Conservation (phyloP, 2,329 filamentous ascomycete genomes). For the Verticillium dahliae region DNA sequence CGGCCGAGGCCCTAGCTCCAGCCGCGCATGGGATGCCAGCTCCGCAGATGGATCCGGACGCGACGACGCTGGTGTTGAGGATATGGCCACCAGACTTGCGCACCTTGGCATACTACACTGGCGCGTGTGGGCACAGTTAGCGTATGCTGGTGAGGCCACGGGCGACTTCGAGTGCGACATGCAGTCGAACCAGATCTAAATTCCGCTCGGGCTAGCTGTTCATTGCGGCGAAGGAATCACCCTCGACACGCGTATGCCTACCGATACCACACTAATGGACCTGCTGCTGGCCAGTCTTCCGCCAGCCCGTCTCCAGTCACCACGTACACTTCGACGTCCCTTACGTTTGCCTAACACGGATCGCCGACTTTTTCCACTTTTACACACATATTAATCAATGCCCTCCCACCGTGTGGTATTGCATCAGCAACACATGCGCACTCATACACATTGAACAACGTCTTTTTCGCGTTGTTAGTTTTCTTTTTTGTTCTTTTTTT, state of each 20-base stretch:
- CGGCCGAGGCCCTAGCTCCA: conserved; percentile 33
- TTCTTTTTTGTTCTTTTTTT: background rate
- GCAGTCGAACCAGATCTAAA: conserved; percentile 14
- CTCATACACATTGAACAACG: background rate
- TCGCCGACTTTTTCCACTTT: background rate
- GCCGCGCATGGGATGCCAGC: conserved; percentile 25
- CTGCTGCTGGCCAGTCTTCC: background rate
- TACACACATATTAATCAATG: background rate
- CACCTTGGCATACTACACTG: conserved; percentile 85
- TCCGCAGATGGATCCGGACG: conserved; percentile 24
- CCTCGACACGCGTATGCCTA: background rate
- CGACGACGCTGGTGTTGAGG: conserved; percentile 48
- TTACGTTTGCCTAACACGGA: background rate
- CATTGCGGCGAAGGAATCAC: background rate
- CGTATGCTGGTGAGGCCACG: conserved; percentile 49
- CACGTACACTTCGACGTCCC: background rate
- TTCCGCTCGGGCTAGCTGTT: background rate
- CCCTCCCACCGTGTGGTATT: background rate
- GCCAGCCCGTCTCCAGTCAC: background rate
- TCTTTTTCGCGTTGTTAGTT: background rate
- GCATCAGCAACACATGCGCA: background rate
- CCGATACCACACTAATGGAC: background rate
- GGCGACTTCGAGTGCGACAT: conserved; percentile 24
- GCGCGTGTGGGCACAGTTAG: conserved; percentile 76
- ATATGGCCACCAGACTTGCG: conserved; percentile 70